Base-by-base conservation (phyloP, 805 yeast species). In the Kregervanrija delftensis region DNA sequence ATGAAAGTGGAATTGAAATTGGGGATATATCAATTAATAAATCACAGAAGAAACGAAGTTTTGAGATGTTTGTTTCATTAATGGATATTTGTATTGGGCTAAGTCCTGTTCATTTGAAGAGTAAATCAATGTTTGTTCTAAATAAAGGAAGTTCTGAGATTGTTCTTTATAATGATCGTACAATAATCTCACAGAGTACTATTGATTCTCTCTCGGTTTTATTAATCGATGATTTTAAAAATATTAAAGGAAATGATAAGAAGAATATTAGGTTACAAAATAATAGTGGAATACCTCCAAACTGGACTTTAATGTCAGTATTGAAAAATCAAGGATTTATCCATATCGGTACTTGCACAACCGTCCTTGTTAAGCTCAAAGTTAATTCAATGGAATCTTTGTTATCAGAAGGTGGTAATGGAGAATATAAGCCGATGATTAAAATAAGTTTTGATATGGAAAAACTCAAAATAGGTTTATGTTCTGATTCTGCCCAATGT, bases 401-500 rank as follows among this genome's bases (percentile, higher is more conserved):
- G 2, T 12, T 11, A 12, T 5, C 9, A 5, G 28, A 15, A 32
- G 44, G 28, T n/a, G 15, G 30, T 1, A 16, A 35, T 5, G 38
- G 22, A 11, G 39, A 40, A n/a, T 37, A 49, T 47, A 51, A 59
- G 45, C 53, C 75, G 0, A 37, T 64, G 1, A 43, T 74, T 2
- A 77, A 72, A 40, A 38, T 81, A 30, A 74, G 73, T 39, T 55
- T 80, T 9, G 71, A 70, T 42, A 50, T 77, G 6, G 85, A 78
- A 45, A 65, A 65, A 13, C 58, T 74, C 12, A 68, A 65, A 15
- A 39, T 83, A 1, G 80, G 79, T 22, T 46, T 82, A 3, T 89
- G 96, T 66, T 91, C 96, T 1, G 98, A 90, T 58, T 87, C 96
- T 0, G 72, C 81, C 0, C 83, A 86, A 54, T 77, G 91, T 11